Base-by-base conservation (phyloP, 2,329 filamentous ascomycete species). In the Sporothrix euskadiensis region DNA sequence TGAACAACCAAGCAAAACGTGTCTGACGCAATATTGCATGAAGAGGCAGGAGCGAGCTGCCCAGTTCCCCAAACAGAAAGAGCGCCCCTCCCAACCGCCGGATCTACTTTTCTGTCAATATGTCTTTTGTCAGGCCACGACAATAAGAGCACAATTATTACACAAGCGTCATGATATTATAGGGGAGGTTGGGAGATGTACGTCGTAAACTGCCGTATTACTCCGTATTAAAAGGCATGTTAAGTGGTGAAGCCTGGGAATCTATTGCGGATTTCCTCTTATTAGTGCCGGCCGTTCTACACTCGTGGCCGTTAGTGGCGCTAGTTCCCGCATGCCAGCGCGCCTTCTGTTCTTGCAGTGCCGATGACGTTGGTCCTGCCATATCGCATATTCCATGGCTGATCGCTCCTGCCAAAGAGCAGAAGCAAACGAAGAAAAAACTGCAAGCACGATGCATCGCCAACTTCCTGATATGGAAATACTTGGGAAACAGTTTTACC, bases 301-400 rank as follows among this genome's bases (percentile, higher is more conserved):
- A 52, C 52, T n/a, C 35, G 49, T 56, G 35, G 30, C 39, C 22
- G 59, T 61, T 69, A 44, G 61, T 63, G 69, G 26, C 16, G 16
- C 14, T 72, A 72, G 69, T 59, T 74, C 69, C 73, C 69, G 63
- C 22, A 9, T 59, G 44, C 52, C 59, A 68, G 44, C 59, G 39
- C 39, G n/a, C 39, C 30, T 71, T 56, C 57, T 35, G 12, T 7
- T 35, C 22, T 59, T 56, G 22, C 22, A 39, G 35, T 12, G 32
- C 56, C 66, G 68, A 73, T 73, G 72, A 73, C 72, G 72, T 73
- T 57, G 68, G 47, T 73, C 68, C 44, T 71, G 56, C 59, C 59
- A 35, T 39, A 39, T 71, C 19, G 69, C n/a, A 16, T 47, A 16
- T 47, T 66, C n/a, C 16, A 54, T 52, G 44, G 16, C 65, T 52